Conservation (phyloP, 1,139 yeast genomes). For the Meyerozyma guilliermondii region DNA sequence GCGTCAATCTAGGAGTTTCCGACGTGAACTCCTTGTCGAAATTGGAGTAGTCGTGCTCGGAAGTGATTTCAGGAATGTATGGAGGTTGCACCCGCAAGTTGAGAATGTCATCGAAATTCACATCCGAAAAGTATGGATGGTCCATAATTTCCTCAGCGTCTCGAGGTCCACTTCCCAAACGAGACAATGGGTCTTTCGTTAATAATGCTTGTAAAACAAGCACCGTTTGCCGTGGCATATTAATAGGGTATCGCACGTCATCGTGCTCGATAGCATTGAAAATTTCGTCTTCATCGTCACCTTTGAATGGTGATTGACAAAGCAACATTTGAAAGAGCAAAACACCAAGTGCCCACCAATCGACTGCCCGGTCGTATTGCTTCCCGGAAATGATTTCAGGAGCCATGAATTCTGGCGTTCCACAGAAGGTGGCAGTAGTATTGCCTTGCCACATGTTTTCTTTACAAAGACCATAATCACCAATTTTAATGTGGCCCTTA, state of each 20-base stretch:
- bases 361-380: constrained; percentile 88
- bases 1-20: constrained; percentile 93
- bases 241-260: constrained; percentile 96
- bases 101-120: constrained; percentile 83
- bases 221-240: constrained; percentile 96
- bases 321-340: constrained; percentile 91
- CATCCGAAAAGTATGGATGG: constrained; percentile 87
- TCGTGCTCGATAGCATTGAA: constrained; percentile 96
- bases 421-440: constrained; percentile 94
- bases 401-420: constrained; percentile 99
- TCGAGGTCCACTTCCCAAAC: constrained; percentile 81
- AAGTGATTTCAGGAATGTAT: constrained; percentile 69
- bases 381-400: constrained; percentile 95
- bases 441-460: constrained; percentile 92
- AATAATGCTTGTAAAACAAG: constrained; percentile 85
- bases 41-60: constrained; percentile 88
- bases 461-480: constrained; percentile 95
- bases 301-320: constrained; percentile 96
- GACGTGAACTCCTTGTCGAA: constrained; percentile 94
- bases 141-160: constrained; percentile 95
- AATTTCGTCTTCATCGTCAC: constrained; percentile 97
- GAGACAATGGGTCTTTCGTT: constrained; percentile 78
- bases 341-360: constrained; percentile 99
- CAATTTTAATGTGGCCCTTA: constrained; percentile 94
- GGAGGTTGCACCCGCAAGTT: constrained; percentile 79